phyloP scores from a whole-genome alignment of 2,329 filamentous ascomycete genomes.

The Chaetomiaceae sp. region DNA sequence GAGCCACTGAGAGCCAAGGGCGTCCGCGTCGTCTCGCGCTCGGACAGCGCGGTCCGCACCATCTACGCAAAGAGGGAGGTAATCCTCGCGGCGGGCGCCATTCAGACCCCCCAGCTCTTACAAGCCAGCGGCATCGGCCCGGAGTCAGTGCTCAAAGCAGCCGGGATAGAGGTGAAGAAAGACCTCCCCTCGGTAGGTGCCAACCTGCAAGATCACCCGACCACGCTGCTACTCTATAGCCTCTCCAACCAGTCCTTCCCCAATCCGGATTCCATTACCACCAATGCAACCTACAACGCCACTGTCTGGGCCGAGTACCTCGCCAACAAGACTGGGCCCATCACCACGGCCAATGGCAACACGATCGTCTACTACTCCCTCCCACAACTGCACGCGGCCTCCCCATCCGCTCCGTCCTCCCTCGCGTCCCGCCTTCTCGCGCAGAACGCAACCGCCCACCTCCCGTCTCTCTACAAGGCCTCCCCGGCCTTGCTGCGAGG shows the following conservation, averaged over 20 bases:
- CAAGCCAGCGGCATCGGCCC: conserved; percentile 44
- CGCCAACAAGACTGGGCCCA: conserved; percentile 22
- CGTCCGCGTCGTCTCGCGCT: conserved; percentile 28
- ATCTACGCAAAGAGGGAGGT: conserved; percentile 34
- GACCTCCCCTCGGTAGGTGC: conserved; percentile 44
- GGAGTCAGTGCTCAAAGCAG: conserved; percentile 31
- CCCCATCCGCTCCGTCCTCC: background rate
- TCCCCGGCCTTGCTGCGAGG: conserved; percentile 9
- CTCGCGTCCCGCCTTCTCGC: conserved; percentile 11
- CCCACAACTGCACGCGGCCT: conserved; percentile 6
- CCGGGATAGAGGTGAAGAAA: conserved; percentile 36
- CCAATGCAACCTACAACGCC: conserved; percentile 23
- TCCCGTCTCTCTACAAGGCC: conserved; percentile 16
- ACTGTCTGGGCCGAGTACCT: conserved; percentile 25
- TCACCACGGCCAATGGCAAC: conserved; percentile 16
- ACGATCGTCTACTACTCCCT: conserved; percentile 18
- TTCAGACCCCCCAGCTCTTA: conserved; percentile 39
- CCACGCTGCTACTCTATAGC: conserved; percentile 14
- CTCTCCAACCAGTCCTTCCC: conserved; percentile 21
- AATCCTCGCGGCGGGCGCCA: conserved; percentile 36
- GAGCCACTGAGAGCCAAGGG: conserved; percentile 26
- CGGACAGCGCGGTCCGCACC: conserved; percentile 17
- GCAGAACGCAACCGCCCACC: conserved; percentile 12
- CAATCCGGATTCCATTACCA: conserved; percentile 21
- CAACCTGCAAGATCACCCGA: conserved; percentile 38